A percentile compares a stretch with the other conserved stretches of the same genome.
These are phyloP conservation scores for Ilyonectria sp. DNA, from an alignment of 2,329 filamentous ascomycete genomes.

Conservation along the genomic window DNA sequence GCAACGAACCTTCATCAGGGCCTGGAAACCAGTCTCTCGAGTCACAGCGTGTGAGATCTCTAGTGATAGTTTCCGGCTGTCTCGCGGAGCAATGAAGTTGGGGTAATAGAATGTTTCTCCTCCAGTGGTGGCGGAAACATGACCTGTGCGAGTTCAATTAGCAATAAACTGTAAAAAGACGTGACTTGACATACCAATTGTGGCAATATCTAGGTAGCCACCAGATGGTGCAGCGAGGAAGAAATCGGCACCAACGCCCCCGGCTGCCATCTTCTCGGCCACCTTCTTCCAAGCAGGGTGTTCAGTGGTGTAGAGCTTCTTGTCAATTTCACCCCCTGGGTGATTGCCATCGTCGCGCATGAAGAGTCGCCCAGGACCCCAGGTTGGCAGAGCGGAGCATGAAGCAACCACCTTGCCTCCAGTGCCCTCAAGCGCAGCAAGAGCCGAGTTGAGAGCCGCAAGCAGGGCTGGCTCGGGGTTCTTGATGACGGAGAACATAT, in stretches of 20 bases:
- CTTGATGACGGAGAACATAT: conserved; percentile 89
- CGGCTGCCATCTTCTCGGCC: conserved; percentile 88
- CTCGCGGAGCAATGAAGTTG: conserved; percentile 91
- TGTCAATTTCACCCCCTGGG: conserved; percentile 89
- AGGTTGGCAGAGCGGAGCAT: conserved; percentile 89
- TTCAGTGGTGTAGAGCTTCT: conserved; percentile 92
- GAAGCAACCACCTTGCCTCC: conserved; percentile 95
- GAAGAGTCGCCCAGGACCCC: conserved; percentile 88
- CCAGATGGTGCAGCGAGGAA: conserved; percentile 94
- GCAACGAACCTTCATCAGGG: conserved; percentile 97
- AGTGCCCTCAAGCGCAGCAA: conserved; percentile 87
- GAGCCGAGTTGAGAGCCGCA: conserved; percentile 85
- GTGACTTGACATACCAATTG: conserved; percentile 74
- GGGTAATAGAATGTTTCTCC: conserved; percentile 98
- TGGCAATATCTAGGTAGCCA: conserved; percentile 93
- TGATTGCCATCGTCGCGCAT: conserved; percentile 91
- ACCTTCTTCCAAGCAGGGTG: conserved; percentile 90
- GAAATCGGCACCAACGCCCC: conserved; percentile 91
- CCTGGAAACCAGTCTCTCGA: conserved; percentile 94
- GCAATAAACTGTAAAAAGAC: neutral
- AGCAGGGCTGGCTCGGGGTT: conserved; percentile 92
- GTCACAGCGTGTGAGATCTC: conserved; percentile 91
- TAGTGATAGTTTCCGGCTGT: conserved; percentile 85
- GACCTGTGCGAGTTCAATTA: conserved; percentile 66
- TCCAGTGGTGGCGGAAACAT: conserved; percentile 89